phyloP scores from a whole-genome alignment of 345 rosid genomes.

The Salix suchowensis region DNA sequence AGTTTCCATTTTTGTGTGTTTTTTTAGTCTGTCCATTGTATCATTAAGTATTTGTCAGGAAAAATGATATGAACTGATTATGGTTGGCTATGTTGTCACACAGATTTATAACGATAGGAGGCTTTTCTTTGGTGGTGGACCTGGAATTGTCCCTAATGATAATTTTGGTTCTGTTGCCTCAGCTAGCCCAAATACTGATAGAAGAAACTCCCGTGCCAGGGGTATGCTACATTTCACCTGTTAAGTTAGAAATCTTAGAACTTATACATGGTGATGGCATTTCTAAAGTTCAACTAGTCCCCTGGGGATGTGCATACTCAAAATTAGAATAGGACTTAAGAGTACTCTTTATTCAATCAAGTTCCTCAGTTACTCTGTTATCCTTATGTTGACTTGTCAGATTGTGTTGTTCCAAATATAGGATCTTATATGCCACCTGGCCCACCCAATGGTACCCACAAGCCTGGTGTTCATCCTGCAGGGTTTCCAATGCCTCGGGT shows the following conservation, averaged over 20 bases:
- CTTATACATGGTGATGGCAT: background rate
- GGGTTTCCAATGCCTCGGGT: conserved; percentile 84
- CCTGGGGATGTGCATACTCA: background rate
- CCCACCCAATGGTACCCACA: conserved; percentile 83
- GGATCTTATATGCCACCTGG: conserved; percentile 77
- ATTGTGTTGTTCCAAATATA: conserved; percentile 20
- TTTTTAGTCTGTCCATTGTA: background rate
- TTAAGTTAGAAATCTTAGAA: background rate
- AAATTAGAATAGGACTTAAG: background rate
- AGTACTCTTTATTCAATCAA: background rate
- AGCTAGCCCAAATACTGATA: conserved; percentile 62
- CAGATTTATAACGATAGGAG: conserved; percentile 96
- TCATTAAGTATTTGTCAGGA: background rate
- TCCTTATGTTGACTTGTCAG: background rate
- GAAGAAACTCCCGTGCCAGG: conserved; percentile 78
- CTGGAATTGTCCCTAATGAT: conserved; percentile 76
- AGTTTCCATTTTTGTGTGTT: background rate
- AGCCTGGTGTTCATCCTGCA: conserved; percentile 83
- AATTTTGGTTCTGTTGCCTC: conserved; percentile 51
- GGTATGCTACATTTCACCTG: conserved; percentile 38
- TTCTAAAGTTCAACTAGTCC: background rate
- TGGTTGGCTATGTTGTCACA: background rate
- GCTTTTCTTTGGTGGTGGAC: conserved; percentile 73
- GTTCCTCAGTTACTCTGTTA: background rate
- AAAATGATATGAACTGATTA: conserved; percentile 6